Base-by-base conservation (phyloP, 2,329 filamentous ascomycete species). In the Diaporthe sp. region DNA sequence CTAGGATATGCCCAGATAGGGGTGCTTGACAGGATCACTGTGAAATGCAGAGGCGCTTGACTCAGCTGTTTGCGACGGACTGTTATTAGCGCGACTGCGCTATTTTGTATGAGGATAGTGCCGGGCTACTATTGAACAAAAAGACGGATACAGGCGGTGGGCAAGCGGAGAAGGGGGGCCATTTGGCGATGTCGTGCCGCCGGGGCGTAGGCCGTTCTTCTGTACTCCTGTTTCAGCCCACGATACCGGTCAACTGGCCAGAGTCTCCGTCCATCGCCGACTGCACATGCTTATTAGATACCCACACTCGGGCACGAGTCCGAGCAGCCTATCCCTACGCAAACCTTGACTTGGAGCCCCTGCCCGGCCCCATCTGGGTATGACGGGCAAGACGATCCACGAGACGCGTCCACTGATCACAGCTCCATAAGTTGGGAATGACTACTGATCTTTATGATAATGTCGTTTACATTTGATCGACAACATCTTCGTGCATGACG, bases 151-250 rank as follows among this genome's bases (percentile, higher is more conserved):
- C 32, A 27, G 1, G 32, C 7, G 44, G 63, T 7, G 27, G 47
- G 44, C 44, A 37, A n/a, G 47, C 63, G 47, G 27, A 51, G 44
- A 4, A 17, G 63, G 63, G 32, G 22, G 22, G 13, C 44, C 50
- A 7, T n/a, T n/a, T 30, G 61, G 44, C 8, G 22, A 37, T 66
- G 44, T 51, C 32, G 44, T 66, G 44, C 63, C 44, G 61, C 63
- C 63, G 44, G 61, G 30, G 30, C 27, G 44, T 15, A 66, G 44
- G 63, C 63, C 44, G 63, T 30, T 27, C 44, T 27, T 13, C 44
- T 66, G 63, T 66, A 35, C 25, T 47, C 44, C n/a, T 66, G 63
- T 66, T 50, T 66, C 42, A 66, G 63, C 44, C 32, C 12, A 66
- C 22, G 44, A 66, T 51, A 37, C 63, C 44, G 63, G 30, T 51